Evolutionary conservation across 169 alveolate species (phyloP), one percentile per base, ranked within the genome.

Genomic region (Pseudocohnilembus persalinus): DNA sequence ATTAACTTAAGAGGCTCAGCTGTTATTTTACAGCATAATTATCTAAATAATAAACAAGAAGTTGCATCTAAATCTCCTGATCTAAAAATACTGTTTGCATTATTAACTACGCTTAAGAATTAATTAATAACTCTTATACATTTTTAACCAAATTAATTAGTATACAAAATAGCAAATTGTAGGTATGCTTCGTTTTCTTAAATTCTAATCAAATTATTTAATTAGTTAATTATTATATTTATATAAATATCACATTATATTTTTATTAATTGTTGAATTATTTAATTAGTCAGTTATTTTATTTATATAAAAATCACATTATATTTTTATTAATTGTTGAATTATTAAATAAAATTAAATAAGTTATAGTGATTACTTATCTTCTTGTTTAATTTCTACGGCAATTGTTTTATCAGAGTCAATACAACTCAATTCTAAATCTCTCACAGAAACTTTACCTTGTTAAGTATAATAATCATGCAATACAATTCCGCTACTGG

Each of bases 391-490:
- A 20, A 89, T 34, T 49, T 75, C 29, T 64, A 90, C 81, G 4
- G 88, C 92, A 0, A 92, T 76, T 0, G 91, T 77, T 85, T 90
- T 73, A 83, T 92, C 96, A 24, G 93, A 80, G 68, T 90, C 91
- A 29, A 90, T 83, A 16, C 90, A 74, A n/a, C 94, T 82, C 31
- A 92, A 77, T 77, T 86, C 84, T 28, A 92, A 86, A 84, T 92
- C 96, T 32, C 90, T 83, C 0, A 78, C 83, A 6, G 89, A 85
- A 30, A 68, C 76, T 63, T 82, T 74, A 20, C 88, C 90, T 72
- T 82, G 79, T 0, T 87, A 78, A 0, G 94, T 93, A 34, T 63
- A 73, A 73, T 90, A 92, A 35, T 83, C 90, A 75, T 76, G 77
- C 28, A 92, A 92, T 29, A 90, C 68, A 6, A 88, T 77, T 29